A percentile compares a stretch with the other conserved stretches of the same genome.
Evolutionary conservation across 140 eudicot species (phyloP).

Genomic region (Ambrosia hybrid): DNA sequence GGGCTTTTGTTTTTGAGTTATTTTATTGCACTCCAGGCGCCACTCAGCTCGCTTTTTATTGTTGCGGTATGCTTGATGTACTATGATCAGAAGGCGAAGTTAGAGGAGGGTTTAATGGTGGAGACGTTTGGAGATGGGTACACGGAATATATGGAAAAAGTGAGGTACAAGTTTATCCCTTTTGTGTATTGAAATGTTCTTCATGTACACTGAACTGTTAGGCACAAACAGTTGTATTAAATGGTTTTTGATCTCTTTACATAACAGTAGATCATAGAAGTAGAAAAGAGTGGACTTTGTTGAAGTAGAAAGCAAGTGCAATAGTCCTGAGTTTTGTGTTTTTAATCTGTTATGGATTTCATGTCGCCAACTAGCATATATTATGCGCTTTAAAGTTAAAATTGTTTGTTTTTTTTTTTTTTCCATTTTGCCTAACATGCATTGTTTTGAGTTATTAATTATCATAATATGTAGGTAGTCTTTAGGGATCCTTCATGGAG

Average conservation of each 20-base stretch:
- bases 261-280: no score
- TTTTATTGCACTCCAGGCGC: slow-evolving; percentile 74
- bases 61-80: slow-evolving; percentile 60
- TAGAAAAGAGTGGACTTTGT: slow-evolving; percentile 18
- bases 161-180: slow-evolving; percentile 86
- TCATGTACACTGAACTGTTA: slow-evolving; percentile 24
- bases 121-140: slow-evolving; percentile 69
- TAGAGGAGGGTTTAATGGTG: slow-evolving; percentile 73
- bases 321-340: background rate
- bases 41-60: slow-evolving; percentile 53
- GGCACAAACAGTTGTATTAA: no score
- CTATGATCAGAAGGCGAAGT: slow-evolving; percentile 69
- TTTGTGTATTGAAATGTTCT: slow-evolving; percentile 56
- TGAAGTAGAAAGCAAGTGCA: slow-evolving; percentile 13
- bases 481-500: slow-evolving; percentile 22
- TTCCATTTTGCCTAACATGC: no score
- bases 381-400: background rate
- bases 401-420: background rate
- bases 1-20: slow-evolving; percentile 73
- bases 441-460: no score
- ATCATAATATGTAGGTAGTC: background rate
- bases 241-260: no score
- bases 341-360: background rate
- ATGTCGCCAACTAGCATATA: slow-evolving; percentile 3
- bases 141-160: slow-evolving; percentile 58